These are phyloP conservation scores for Pichia sp. DNA, from an alignment of 1,139 yeast species.

Conservation along the genomic window DNA sequence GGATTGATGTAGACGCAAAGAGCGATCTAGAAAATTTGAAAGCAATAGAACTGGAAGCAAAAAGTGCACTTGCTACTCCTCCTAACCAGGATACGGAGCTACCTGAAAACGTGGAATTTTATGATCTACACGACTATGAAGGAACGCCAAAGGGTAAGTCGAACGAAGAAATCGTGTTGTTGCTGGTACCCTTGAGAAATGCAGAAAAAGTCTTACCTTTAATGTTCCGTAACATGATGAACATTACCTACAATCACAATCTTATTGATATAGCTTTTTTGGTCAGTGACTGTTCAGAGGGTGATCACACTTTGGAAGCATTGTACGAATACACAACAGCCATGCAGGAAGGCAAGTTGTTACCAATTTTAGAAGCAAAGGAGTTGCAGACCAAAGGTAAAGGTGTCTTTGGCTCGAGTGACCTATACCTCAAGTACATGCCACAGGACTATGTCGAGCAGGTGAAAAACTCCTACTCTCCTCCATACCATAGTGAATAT, in stretches of 20 bases:
- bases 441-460: conserved; percentile 56
- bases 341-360: conserved; percentile 65
- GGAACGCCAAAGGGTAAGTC: conserved; percentile 53
- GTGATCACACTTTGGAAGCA: conserved; percentile 67
- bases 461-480: conserved; percentile 53
- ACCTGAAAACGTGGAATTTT: conserved; percentile 43
- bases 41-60: conserved; percentile 8
- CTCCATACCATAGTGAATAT: conserved; percentile 62
- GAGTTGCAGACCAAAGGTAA: conserved; percentile 31
- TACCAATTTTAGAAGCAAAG: conserved; percentile 42
- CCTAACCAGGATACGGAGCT: conserved; percentile 15
- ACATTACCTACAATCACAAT: conserved; percentile 77
- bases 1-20: background rate
- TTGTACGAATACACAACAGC: conserved; percentile 62
- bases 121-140: conserved; percentile 54
- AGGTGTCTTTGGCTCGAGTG: conserved; percentile 47
- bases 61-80: conserved; percentile 14
- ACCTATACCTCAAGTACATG: conserved; percentile 67
- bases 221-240: conserved; percentile 82
- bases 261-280: conserved; percentile 79
- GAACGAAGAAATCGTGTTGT: conserved; percentile 62
- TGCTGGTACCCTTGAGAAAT: conserved; percentile 75
- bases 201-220: conserved; percentile 77
- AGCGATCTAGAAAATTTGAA: background rate
- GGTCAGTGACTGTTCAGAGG: conserved; percentile 77